Evolutionary conservation across 192 early-diverging fungal genomes (phyloP), one percentile per base, ranked within the genome.

Genomic region (Pilaira anomala): DNA sequence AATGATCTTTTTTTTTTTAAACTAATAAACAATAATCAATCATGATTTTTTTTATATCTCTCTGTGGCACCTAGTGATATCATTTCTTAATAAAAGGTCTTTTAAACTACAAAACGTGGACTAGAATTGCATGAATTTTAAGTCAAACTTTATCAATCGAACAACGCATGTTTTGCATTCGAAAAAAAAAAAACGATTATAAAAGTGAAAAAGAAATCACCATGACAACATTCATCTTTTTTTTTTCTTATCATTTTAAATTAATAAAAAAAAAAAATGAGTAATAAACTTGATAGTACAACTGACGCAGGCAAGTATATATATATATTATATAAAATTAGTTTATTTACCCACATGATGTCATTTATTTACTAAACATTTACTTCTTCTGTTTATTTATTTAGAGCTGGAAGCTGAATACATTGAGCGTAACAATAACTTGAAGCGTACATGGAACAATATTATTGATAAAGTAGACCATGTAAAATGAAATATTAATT

Each of bases 351-450:
- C 22, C 11, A 12, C 7, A 6, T 40, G 11, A 9, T 12, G 4
- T 58, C 4, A 41, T 2, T 42, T 6, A n/a, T n/a, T n/a, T n/a
- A n/a, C n/a, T n/a, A n/a, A n/a, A n/a, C n/a, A n/a, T n/a, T 24
- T 24, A 9, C 25, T 19, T 21, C 11, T 24, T 16, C 36, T 57
- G 3, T 22, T 18, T 25, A 22, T 3, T 14, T 26, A 42, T 24
- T 41, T 42, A 58, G 56, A 58, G 33, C 18, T 58, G n/a, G 39
- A 58, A 25, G 33, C 40, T 42, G 19, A 58, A 58, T 58, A 22
- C 21, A 36, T 36, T 40, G 56, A 58, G 25, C 33, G 56, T 6
- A 39, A 58, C 16, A 58, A 40, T 14, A 58, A 58, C 14, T 22
- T 58, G 21, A 58, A 58, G 36, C 33, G 33, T 21, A 22, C 55